Evolutionary conservation across 805 yeast genomes (phyloP).

Genomic region (Cyberlindnera suaveolens): DNA sequence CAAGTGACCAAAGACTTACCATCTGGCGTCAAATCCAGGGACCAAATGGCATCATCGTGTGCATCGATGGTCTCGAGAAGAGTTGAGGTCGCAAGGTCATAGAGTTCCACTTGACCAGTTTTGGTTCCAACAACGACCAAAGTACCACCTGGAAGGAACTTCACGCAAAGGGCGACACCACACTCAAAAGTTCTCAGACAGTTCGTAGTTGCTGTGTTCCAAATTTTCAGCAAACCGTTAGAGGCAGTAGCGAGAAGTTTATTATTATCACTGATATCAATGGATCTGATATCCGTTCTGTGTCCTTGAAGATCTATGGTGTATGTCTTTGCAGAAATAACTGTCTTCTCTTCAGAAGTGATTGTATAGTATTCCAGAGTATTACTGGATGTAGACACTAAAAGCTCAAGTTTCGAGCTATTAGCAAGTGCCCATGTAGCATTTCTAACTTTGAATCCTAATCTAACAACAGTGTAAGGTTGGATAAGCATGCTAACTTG

Average conservation of each 20-base stretch:
- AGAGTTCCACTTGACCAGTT: constrained; percentile 75
- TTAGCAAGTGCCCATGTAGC: constrained; percentile 55
- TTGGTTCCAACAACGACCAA: constrained; percentile 85
- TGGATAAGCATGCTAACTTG: constrained; percentile 54
- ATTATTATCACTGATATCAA: constrained; percentile 78
- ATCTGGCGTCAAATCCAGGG: constrained; percentile 78
- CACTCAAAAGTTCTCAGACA: constrained; percentile 85
- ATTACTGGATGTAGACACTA: constrained; percentile 66
- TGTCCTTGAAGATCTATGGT: constrained; percentile 78
- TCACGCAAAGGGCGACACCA: constrained; percentile 77
- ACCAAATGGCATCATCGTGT: constrained; percentile 83
- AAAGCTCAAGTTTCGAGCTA: constrained; percentile 48
- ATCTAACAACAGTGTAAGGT: constrained; percentile 63
- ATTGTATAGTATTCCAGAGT: constrained; percentile 64
- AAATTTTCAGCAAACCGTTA: constrained; percentile 80
- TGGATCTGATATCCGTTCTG: constrained; percentile 79
- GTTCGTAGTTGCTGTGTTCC: constrained; percentile 70
- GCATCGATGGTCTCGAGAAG: constrained; percentile 70
- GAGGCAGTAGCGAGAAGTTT: constrained; percentile 83
- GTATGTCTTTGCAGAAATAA: constrained; percentile 41
- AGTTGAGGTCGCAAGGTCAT: constrained; percentile 80
- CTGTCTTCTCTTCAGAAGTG: constrained; percentile 48
- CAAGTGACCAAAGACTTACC: constrained; percentile 86
- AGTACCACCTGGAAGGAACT: constrained; percentile 88
- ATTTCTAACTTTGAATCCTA: constrained; percentile 56